Conservation (phyloP, 192 early-diverging fungal species). For the Linnemannia schmuckeri region DNA sequence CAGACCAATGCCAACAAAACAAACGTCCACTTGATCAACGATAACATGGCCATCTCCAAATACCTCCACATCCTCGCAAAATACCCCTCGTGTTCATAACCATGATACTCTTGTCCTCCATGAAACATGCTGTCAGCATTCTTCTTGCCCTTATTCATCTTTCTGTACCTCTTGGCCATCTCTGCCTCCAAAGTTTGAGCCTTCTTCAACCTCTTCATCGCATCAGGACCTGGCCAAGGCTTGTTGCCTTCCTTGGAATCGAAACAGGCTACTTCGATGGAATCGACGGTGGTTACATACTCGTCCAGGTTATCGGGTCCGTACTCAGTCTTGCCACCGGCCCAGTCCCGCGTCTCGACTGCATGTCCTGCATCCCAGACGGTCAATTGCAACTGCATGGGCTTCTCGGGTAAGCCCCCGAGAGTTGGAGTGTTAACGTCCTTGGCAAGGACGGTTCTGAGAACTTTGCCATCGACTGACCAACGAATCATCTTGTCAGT, state of each 20-base stretch:
- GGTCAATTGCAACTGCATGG: conserved; percentile 53
- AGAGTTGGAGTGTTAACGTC: neutral
- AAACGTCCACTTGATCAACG: conserved; percentile 44
- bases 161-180: neutral
- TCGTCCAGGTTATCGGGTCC: conserved; percentile 26
- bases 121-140: neutral
- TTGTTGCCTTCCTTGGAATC: conserved; percentile 39
- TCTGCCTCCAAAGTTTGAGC: conserved; percentile 2
- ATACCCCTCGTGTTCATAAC: neutral
- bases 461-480: conserved; percentile 53
- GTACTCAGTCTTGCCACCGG: conserved; percentile 48
- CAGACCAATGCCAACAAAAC: conserved; percentile 33
- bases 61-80: conserved; percentile 7
- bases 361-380: conserved; percentile 60
- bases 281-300: conserved; percentile 52
- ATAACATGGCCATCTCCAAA: conserved; percentile 21
- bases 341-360: conserved; percentile 33
- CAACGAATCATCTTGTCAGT: conserved; percentile 42
- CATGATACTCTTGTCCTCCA: neutral
- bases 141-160: conserved; percentile 14
- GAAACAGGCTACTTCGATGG: conserved; percentile 47
- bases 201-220: conserved; percentile 24
- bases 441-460: conserved; percentile 44
- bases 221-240: conserved; percentile 48
- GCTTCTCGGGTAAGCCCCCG: conserved; percentile 17